Evolutionary conservation across 208 protist genomes (phyloP).

Genomic region (Crithidia bombi): DNA sequence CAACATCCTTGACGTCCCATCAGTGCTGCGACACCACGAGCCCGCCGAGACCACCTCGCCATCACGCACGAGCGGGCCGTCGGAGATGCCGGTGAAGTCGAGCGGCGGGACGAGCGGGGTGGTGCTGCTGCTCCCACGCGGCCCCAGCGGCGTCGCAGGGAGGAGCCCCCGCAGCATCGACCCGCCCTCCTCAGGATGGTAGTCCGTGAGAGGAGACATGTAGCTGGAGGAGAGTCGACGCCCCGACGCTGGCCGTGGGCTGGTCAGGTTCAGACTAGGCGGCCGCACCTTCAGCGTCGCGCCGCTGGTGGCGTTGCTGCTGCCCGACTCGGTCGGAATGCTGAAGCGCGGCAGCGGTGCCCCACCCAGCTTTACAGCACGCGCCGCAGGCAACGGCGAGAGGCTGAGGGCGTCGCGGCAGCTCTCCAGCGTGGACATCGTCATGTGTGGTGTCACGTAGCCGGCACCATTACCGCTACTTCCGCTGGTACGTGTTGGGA

Average conservation of each 20-base stretch:
- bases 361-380: background rate
- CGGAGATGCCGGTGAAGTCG: conserved; percentile 23
- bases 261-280: conserved; percentile 5
- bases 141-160: background rate
- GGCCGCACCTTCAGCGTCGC: background rate
- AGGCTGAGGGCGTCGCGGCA: conserved; percentile 6
- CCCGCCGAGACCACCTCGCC: conserved; percentile 12
- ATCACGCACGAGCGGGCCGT: conserved; percentile 23
- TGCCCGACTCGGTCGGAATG: conserved; percentile 1
- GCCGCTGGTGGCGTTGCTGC: background rate
- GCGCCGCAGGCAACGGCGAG: background rate
- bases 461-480: background rate
- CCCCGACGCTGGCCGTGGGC: background rate
- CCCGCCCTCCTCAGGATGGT: background rate
- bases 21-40: conserved; percentile 17
- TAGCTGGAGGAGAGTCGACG: background rate
- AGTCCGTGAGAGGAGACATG: conserved; percentile 8
- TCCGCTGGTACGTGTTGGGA: background rate
- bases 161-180: background rate
- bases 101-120: conserved; percentile 15
- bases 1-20: conserved; percentile 5
- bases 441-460: background rate
- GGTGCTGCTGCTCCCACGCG: background rate
- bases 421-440: conserved; percentile 4
- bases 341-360: background rate